Evolutionary conservation across 2,329 filamentous ascomycete species (phyloP).

Genomic region (Talaromyces verruculosus): DNA sequence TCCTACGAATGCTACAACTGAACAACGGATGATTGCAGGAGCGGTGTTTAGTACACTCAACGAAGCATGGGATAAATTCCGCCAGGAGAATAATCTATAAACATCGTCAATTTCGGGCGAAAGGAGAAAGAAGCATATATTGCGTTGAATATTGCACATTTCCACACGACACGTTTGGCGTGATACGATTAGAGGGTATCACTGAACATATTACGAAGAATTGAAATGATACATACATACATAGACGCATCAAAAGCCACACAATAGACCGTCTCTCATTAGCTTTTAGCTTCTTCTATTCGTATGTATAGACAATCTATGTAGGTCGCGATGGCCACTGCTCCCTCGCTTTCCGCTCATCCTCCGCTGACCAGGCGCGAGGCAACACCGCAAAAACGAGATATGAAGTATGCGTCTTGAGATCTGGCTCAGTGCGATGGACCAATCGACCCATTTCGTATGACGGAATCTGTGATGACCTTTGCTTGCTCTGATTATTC

Average conservation of each 20-base stretch:
- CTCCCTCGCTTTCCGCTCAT: conserved; percentile 67
- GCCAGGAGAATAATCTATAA: conserved; percentile 60
- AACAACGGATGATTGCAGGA: conserved; percentile 66
- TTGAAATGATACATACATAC: conserved; percentile 2
- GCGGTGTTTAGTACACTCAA: conserved; percentile 65
- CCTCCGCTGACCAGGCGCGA: conserved; percentile 78
- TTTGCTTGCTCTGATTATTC: background rate
- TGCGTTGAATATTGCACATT: background rate
- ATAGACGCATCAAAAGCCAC: background rate
- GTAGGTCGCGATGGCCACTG: conserved; percentile 58
- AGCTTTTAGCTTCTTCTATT: background rate
- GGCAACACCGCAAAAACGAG: conserved; percentile 89
- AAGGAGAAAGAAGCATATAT: background rate
- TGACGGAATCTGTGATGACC: conserved; percentile 42
- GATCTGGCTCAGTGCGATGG: conserved; percentile 78
- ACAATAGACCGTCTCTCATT: background rate
- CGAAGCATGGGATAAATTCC: conserved; percentile 69
- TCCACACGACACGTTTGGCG: background rate
- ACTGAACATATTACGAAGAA: conserved; percentile 7
- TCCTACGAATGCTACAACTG: conserved; percentile 62
- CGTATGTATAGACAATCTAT: background rate
- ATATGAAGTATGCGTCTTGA: conserved; percentile 97
- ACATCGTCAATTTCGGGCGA: background rate
- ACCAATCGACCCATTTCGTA: conserved; percentile 77
- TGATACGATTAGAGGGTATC: background rate